phyloP scores from a whole-genome alignment of 129 eudicot species.

The Lactuca sativa region DNA sequence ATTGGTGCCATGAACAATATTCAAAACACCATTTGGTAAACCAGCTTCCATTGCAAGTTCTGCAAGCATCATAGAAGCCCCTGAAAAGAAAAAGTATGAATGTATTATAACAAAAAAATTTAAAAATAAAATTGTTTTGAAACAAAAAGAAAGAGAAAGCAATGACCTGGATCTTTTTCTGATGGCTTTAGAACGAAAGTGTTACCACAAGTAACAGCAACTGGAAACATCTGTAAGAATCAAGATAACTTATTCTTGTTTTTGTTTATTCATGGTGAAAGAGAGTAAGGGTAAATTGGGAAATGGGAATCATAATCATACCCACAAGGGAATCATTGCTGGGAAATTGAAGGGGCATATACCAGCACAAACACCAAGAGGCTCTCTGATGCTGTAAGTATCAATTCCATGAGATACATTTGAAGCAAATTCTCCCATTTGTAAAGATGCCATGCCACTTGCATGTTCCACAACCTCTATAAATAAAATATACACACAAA shows the following conservation, averaged over 20 bases:
- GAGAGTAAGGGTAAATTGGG: not conserved
- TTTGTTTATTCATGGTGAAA: slow-evolving; percentile 4
- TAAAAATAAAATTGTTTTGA: no score
- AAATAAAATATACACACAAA: slow-evolving; percentile 14
- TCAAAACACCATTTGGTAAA: slow-evolving; percentile 85
- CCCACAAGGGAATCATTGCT: slow-evolving; percentile 99
- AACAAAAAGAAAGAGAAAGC: not conserved
- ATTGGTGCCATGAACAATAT: slow-evolving; percentile 94
- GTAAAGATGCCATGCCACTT: slow-evolving; percentile 95
- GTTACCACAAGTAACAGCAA: slow-evolving; percentile 84
- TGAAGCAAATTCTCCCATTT: slow-evolving; percentile 94
- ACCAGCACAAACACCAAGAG: slow-evolving; percentile 99
- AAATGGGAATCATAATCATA: slow-evolving; percentile 33
- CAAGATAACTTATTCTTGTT: not conserved
- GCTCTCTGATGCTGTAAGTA: slow-evolving; percentile 95
- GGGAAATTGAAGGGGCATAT: slow-evolving; percentile 99
- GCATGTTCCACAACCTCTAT: slow-evolving; percentile 99
- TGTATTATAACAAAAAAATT: not conserved
- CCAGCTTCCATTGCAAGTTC: slow-evolving; percentile 99
- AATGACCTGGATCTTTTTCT: slow-evolving; percentile 82
- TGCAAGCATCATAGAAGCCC: slow-evolving; percentile 94
- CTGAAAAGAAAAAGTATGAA: slow-evolving; percentile 32
- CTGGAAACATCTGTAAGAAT: slow-evolving; percentile 82
- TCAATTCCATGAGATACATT: slow-evolving; percentile 96
- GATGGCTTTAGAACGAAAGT: slow-evolving; percentile 77